A percentile compares a stretch with the other conserved stretches of the same genome.
Conservation (phyloP, 495 filamentous ascomycete species). For the Lepidopterella palustris region DNA sequence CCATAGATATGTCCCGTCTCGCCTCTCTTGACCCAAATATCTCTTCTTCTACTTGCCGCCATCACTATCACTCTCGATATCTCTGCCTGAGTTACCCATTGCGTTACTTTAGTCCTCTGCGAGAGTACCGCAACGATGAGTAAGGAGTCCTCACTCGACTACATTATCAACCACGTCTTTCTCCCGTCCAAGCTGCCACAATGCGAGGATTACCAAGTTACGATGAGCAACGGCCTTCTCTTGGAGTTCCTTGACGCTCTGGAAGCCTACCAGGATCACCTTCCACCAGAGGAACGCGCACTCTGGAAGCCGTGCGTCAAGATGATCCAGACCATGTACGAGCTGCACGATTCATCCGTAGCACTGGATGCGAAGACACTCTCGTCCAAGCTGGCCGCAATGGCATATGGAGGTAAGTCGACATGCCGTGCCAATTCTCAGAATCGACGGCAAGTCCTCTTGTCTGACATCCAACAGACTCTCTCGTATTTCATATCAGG, state of each 20-base stretch:
- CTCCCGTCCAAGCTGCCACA: constrained; percentile 54
- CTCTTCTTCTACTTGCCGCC: too few species aligned
- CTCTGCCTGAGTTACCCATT: too few species aligned
- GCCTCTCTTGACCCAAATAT: too few species aligned
- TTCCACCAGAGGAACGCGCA: background rate
- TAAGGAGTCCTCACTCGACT: too few species aligned
- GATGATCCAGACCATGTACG: background rate
- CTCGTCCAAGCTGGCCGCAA: background rate
- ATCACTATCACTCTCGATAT: too few species aligned
- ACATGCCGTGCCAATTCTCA: too few species aligned
- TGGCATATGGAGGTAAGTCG: background rate
- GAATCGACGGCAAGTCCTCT: background rate
- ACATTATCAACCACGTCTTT: constrained; percentile 53
- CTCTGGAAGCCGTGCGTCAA: background rate
- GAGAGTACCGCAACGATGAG: too few species aligned
- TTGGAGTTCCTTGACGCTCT: background rate
- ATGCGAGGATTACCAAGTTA: constrained; percentile 33
- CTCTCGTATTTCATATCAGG: constrained; percentile 43
- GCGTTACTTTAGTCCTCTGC: too few species aligned
- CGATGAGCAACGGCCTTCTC: constrained; percentile 8
- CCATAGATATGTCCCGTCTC: too few species aligned
- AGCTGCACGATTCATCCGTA: background rate
- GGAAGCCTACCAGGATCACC: background rate
- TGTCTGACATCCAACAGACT: background rate
- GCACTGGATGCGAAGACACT: background rate